Evolutionary conservation across 1,284 basidiomycete species (phyloP).

Genomic region (Marasmius oreades): DNA sequence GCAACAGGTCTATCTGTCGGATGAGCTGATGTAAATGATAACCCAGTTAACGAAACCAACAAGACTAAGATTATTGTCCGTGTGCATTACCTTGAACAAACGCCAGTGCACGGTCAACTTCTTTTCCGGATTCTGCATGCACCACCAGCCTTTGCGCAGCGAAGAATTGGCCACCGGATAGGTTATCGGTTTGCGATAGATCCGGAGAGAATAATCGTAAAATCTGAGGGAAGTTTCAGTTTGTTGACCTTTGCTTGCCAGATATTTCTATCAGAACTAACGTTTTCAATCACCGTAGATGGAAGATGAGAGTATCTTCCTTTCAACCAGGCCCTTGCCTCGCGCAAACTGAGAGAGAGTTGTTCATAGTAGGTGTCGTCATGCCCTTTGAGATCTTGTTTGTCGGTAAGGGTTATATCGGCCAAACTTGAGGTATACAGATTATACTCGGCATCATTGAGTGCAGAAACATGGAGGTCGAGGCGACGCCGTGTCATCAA

Average conservation of each 20-base stretch:
- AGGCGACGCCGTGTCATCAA: constrained; percentile 45
- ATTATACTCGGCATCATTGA: constrained; percentile 66
- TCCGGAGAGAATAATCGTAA: constrained; percentile 58
- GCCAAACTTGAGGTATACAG: constrained; percentile 57
- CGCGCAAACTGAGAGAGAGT: constrained; percentile 52
- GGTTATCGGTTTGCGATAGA: constrained; percentile 44
- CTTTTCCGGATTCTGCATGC: constrained; percentile 58
- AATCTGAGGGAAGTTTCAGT: constrained; percentile 41
- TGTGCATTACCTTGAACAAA: constrained; percentile 71
- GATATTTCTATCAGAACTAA: constrained; percentile 24
- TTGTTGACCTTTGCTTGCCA: background rate
- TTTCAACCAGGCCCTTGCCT: constrained; percentile 70
- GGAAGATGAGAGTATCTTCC: constrained; percentile 59
- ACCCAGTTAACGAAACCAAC: background rate
- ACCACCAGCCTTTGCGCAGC: constrained; percentile 62
- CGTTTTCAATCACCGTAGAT: constrained; percentile 55
- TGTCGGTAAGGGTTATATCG: constrained; percentile 46
- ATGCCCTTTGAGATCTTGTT: constrained; percentile 22
- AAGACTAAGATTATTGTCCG: background rate
- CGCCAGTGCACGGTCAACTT: constrained; percentile 56
- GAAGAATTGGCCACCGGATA: constrained; percentile 72
- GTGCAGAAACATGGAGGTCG: constrained; percentile 66
- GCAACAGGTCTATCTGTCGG: constrained; percentile 8
- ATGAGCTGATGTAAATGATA: constrained; percentile 5
- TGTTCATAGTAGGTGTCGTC: constrained; percentile 50